A percentile compares a stretch with the other conserved stretches of the same genome.
Evolutionary conservation across 1,284 basidiomycete genomes (phyloP).

Genomic region (Cryptococcus wingfieldii): DNA sequence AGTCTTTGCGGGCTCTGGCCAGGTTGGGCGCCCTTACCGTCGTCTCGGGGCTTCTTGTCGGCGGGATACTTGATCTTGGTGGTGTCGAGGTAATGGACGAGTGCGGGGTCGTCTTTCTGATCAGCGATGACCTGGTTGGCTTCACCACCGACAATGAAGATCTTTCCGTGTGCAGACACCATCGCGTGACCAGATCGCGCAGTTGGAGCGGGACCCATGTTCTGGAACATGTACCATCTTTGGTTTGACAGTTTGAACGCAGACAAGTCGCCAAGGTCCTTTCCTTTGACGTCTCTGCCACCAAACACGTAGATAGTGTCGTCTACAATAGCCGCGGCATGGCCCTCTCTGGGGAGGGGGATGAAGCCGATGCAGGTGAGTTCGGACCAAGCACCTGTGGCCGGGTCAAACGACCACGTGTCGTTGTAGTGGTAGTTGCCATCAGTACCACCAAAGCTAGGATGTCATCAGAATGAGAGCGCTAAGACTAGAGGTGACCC

Average conservation of each 20-base stretch:
- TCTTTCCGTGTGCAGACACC: constrained; percentile 80
- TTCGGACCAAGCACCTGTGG: constrained; percentile 81
- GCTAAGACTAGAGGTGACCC: constrained; percentile 34
- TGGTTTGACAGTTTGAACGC: constrained; percentile 88
- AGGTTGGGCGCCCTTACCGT: not conserved
- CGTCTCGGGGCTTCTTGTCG: constrained; percentile 14
- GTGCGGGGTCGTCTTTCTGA: constrained; percentile 69
- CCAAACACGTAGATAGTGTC: constrained; percentile 99
- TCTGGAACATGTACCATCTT: constrained; percentile 98
- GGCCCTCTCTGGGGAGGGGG: constrained; percentile 92
- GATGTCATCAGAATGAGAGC: not conserved
- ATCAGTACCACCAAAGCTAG: constrained; percentile 96
- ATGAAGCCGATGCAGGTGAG: constrained; percentile 96
- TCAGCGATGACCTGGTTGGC: constrained; percentile 52
- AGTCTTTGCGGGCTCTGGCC: not conserved
- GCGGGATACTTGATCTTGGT: constrained; percentile 91
- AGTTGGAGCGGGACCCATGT: constrained; percentile 92
- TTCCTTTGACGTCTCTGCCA: constrained; percentile 93
- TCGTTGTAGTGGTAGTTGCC: constrained; percentile 99
- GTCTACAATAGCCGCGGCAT: constrained; percentile 92
- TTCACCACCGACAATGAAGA: constrained; percentile 93
- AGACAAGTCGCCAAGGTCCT: constrained; percentile 89
- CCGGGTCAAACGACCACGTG: constrained; percentile 92
- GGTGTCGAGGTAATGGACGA: constrained; percentile 88
- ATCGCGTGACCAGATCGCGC: constrained; percentile 93